phyloP scores from a whole-genome alignment of 106 monocot genomes.

The Phalaenopsis aphrodite region DNA sequence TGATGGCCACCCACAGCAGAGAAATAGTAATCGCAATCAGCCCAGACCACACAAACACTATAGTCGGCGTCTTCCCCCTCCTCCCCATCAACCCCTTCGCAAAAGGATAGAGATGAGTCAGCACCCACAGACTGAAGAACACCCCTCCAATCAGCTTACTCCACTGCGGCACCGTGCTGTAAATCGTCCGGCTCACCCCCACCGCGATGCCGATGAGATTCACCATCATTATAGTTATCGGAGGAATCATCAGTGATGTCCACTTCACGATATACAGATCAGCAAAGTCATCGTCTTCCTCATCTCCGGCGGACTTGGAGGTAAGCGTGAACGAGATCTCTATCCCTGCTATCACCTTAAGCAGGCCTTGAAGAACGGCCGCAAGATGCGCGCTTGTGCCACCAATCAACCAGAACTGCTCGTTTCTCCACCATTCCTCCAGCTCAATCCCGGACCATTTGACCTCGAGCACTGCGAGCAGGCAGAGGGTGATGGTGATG shows the following conservation, averaged over 20 bases:
- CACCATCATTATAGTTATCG: slow-evolving; percentile 78
- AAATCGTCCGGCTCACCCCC: slow-evolving; percentile 70
- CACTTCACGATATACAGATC: slow-evolving; percentile 53
- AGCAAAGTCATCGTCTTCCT: slow-evolving; percentile 46
- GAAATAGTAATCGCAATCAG: slow-evolving; percentile 86
- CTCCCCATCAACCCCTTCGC: slow-evolving; percentile 85
- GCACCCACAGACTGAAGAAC: slow-evolving; percentile 91
- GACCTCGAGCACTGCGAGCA: slow-evolving; percentile 71
- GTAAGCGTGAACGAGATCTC: slow-evolving; percentile 67
- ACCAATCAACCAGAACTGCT: slow-evolving; percentile 70
- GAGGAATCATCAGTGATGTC: slow-evolving; percentile 69
- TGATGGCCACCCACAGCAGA: slow-evolving; percentile 73
- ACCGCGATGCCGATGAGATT: slow-evolving; percentile 74
- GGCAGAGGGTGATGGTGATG: slow-evolving; percentile 37
- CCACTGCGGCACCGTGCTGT: slow-evolving; percentile 71
- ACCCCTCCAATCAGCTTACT: slow-evolving; percentile 74
- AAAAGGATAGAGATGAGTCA: slow-evolving; percentile 34
- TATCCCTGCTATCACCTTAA: slow-evolving; percentile 58
- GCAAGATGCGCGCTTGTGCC: slow-evolving; percentile 82
- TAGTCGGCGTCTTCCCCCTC: slow-evolving; percentile 69
- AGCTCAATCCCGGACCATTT: slow-evolving; percentile 81
- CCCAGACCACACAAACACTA: slow-evolving; percentile 81
- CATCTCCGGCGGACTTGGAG: slow-evolving; percentile 42
- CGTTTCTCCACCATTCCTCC: slow-evolving; percentile 88
- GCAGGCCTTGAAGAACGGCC: slow-evolving; percentile 71